phyloP scores from a whole-genome alignment of 1,139 yeast genomes.

The Meyerozyma guilliermondii region DNA sequence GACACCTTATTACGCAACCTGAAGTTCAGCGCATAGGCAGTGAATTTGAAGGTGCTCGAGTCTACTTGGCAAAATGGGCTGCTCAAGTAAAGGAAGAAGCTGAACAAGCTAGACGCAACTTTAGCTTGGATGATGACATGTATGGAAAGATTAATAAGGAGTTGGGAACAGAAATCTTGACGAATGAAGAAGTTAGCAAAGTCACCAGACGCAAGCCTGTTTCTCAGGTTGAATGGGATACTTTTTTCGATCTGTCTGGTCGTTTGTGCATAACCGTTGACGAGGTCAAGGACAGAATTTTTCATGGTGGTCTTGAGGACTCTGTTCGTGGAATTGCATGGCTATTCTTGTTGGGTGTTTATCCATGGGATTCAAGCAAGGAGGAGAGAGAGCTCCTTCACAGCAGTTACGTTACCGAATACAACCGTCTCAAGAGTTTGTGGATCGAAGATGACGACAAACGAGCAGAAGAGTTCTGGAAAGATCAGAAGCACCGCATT shows the following conservation, averaged over 20 bases:
- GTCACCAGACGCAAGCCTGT: conserved; percentile 66
- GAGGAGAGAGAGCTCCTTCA: conserved; percentile 61
- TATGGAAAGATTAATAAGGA: conserved; percentile 59
- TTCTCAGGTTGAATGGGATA: conserved; percentile 72
- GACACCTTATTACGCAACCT: conserved; percentile 63
- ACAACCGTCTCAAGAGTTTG: conserved; percentile 57
- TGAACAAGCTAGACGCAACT: conserved; percentile 59
- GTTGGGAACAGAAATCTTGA: conserved; percentile 59
- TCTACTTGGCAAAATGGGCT: conserved; percentile 96
- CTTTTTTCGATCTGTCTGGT: conserved; percentile 78
- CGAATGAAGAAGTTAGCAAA: conserved; percentile 53
- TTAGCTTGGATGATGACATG: conserved; percentile 57
- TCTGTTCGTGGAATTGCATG: conserved; percentile 70
- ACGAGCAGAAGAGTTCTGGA: conserved; percentile 68
- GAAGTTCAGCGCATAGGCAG: conserved; percentile 78
- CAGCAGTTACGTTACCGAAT: conserved; percentile 57
- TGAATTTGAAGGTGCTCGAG: conserved; percentile 89
- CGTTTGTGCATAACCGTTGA: conserved; percentile 62
- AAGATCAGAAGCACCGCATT: conserved; percentile 81
- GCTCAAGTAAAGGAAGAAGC: conserved; percentile 92
- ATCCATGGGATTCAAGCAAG: conserved; percentile 79
- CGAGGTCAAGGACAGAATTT: conserved; percentile 77
- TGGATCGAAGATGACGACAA: conserved; percentile 64
- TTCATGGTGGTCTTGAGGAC: conserved; percentile 80
- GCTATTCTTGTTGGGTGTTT: conserved; percentile 78